phyloP scores from a whole-genome alignment of 2,329 filamentous ascomycete genomes.

The Xylogone sp. region DNA sequence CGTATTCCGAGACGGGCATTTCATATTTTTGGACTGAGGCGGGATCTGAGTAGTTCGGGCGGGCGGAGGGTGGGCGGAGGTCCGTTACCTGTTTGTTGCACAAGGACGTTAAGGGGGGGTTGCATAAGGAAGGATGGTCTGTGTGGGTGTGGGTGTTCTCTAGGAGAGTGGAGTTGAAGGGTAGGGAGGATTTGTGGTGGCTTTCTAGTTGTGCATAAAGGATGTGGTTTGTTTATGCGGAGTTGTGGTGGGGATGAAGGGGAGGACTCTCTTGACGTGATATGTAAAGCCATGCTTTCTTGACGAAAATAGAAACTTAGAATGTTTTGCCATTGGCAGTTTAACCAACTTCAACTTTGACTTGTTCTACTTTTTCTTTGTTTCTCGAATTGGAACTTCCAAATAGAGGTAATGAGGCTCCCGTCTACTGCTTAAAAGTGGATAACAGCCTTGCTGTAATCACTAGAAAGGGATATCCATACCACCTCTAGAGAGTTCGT shows the following conservation, averaged over 20 bases:
- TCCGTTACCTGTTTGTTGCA: slow-evolving; percentile 64
- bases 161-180: neutral
- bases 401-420: no score
- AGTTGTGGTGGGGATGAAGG: no score
- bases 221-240: no score
- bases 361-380: no score
- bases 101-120: neutral
- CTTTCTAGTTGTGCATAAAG: no score
- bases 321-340: no score
- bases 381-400: no score
- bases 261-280: no score
- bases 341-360: no score
- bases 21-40: slow-evolving; percentile 84
- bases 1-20: slow-evolving; percentile 83
- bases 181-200: neutral
- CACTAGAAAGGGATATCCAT: neutral
- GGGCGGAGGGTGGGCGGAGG: slow-evolving; percentile 69
- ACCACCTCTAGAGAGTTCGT: no score
- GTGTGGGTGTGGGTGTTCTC: neutral
- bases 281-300: no score
- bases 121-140: neutral
- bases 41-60: slow-evolving; percentile 77
- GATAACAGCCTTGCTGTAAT: neutral
- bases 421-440: slow-evolving; percentile 18
- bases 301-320: no score